Conservation (phyloP, 345 rosid genomes). For the Bretschneidera sinensis region DNA sequence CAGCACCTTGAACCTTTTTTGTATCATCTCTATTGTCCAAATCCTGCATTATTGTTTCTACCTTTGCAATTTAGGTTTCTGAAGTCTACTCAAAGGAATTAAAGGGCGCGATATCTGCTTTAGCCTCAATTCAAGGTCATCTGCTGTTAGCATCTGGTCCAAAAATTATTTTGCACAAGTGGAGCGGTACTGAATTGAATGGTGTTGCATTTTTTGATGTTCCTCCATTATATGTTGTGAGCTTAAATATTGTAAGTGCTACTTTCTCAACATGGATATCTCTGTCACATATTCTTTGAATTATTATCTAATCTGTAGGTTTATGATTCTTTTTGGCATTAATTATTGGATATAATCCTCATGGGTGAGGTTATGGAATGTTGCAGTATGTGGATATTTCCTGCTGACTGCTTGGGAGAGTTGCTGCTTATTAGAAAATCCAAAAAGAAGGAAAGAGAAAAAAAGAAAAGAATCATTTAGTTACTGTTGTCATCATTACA, state of each 20-base stretch:
- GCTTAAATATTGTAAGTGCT: constrained; percentile 86
- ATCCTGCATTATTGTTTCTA: constrained; percentile 5
- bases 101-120: constrained; percentile 96
- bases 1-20: neutral
- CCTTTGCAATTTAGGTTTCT: constrained; percentile 45
- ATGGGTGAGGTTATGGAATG: neutral
- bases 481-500: no score
- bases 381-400: constrained; percentile 2
- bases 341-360: constrained; percentile 12
- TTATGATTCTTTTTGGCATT: neutral
- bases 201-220: constrained; percentile 93
- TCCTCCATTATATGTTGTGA: constrained; percentile 91
- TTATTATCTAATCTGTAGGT: constrained; percentile 9
- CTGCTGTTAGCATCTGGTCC: constrained; percentile 95
- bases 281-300: neutral
- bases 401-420: neutral
- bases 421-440: no score
- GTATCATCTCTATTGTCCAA: neutral
- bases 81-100: constrained; percentile 94
- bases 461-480: no score
- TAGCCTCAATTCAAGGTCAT: constrained; percentile 97
- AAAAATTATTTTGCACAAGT: constrained; percentile 82
- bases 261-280: constrained; percentile 5
- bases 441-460: no score
- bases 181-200: constrained; percentile 87